A percentile compares a stretch with the other conserved stretches of the same genome.
phyloP scores from a whole-genome alignment of 2,329 filamentous ascomycete genomes.

The Fusarium cyanostomum region DNA sequence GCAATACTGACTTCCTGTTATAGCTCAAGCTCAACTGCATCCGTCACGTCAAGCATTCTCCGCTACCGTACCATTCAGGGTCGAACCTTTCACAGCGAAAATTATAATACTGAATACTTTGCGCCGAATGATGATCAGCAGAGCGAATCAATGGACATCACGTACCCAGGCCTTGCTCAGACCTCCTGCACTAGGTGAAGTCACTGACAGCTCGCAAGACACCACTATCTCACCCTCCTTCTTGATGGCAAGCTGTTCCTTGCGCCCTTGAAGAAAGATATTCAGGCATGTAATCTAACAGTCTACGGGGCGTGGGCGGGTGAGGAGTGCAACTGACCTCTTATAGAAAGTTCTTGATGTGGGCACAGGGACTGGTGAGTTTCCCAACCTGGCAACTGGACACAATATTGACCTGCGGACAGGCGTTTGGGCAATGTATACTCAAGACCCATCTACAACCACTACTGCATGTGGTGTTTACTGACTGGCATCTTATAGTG shows the following conservation, averaged over 20 bases:
- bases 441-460: neutral
- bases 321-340: neutral
- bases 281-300: neutral
- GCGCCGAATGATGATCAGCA: slow-evolving; percentile 20
- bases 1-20: neutral
- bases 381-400: neutral
- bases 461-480: neutral
- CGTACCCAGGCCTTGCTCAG: neutral
- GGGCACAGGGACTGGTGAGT: slow-evolving; percentile 6
- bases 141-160: slow-evolving; percentile 18
- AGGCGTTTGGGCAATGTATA: slow-evolving; percentile 20
- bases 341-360: slow-evolving; percentile 6
- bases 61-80: slow-evolving; percentile 17
- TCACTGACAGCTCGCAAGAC: neutral
- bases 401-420: neutral
- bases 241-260: slow-evolving; percentile 12
- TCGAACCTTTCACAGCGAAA: slow-evolving; percentile 19
- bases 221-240: slow-evolving; percentile 15
- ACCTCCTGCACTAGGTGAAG: too few relatives aligned
- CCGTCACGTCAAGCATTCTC: slow-evolving; percentile 16
- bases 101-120: slow-evolving; percentile 12
- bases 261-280: neutral
- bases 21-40: slow-evolving; percentile 15
- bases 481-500: neutral
- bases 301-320: too few relatives aligned